Percentiles rank a stretch among this genome's conserved stretches.
These are phyloP conservation scores for Sordariomycetes sp. DNA, from an alignment of 2,329 filamentous ascomycete species.

Conservation along the genomic window DNA sequence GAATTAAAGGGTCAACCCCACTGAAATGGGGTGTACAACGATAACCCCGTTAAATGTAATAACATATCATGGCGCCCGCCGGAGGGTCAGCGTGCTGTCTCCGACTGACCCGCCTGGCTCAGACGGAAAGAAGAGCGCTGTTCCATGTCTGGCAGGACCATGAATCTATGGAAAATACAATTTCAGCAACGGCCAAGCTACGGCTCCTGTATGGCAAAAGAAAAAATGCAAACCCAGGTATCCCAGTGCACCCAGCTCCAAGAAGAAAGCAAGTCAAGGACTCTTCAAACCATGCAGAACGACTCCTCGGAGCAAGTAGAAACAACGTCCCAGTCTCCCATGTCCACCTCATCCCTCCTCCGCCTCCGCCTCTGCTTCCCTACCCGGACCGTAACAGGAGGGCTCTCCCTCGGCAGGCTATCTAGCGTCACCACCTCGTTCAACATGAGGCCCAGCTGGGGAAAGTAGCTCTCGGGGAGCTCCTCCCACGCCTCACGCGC, in stretches of 20 bases:
- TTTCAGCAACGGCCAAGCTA: neutral
- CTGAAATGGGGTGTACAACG: neutral
- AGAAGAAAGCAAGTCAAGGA: neutral
- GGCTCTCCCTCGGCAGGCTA: neutral
- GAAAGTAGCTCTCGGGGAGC: neutral
- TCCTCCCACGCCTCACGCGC: neutral
- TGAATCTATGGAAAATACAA: neutral
- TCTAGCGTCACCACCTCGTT: constrained; percentile 1
- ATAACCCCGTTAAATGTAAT: neutral
- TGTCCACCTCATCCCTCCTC: neutral
- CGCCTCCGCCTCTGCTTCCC: neutral
- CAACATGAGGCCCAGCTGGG: neutral
- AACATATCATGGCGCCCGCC: neutral
- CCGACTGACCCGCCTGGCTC: neutral
- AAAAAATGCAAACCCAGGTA: neutral
- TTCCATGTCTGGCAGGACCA: neutral
- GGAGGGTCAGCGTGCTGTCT: neutral
- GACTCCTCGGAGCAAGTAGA: constrained; percentile 4
- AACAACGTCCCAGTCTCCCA: constrained; percentile 3
- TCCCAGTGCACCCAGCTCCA: neutral
- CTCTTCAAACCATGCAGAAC: constrained; percentile 3
- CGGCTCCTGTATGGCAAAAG: neutral
- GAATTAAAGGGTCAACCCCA: neutral
- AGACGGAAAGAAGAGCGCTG: neutral
- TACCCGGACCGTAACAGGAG: neutral